These are phyloP conservation scores for Candida sanyaensis DNA, from an alignment of 1,139 yeast species.

Conservation along the genomic window DNA sequence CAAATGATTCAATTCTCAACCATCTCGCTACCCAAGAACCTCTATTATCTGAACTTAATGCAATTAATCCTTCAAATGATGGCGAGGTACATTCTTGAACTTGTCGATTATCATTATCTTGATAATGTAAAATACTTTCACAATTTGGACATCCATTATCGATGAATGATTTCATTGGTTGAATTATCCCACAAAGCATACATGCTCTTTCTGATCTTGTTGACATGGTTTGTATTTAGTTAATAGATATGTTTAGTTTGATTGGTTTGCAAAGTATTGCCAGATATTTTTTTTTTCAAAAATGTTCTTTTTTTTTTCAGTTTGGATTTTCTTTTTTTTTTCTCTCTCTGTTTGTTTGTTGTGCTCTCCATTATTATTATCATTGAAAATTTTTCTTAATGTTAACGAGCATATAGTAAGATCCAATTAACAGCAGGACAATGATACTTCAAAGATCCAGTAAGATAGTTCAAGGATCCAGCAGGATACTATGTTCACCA, in stretches of 20 bases:
- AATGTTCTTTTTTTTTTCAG: background rate
- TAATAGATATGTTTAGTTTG: background rate
- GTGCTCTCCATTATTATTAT: background rate
- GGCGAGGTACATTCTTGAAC: slow-evolving; percentile 95
- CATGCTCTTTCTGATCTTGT: slow-evolving; percentile 88
- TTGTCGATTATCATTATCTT: slow-evolving; percentile 79
- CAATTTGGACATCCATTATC: slow-evolving; percentile 97
- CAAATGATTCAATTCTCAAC: slow-evolving; percentile 89
- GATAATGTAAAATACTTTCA: slow-evolving; percentile 78
- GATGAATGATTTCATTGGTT: slow-evolving; percentile 70
- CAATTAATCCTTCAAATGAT: slow-evolving; percentile 93
- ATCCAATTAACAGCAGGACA: background rate
- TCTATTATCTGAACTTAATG: slow-evolving; percentile 77
- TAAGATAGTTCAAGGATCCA: no score
- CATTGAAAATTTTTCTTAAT: background rate
- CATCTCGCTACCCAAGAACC: slow-evolving; percentile 97
- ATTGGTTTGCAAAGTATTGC: background rate
- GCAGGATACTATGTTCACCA: background rate
- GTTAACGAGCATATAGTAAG: background rate
- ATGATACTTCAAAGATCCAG: background rate
- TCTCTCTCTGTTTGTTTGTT: background rate
- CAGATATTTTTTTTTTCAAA: background rate
- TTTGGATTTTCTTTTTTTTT: slow-evolving; percentile 1
- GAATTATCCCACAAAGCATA: slow-evolving; percentile 94
- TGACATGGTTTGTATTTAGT: slow-evolving; percentile 36